Conservation (phyloP, 2,329 filamentous ascomycete genomes). For the Thyridium curvatum region DNA sequence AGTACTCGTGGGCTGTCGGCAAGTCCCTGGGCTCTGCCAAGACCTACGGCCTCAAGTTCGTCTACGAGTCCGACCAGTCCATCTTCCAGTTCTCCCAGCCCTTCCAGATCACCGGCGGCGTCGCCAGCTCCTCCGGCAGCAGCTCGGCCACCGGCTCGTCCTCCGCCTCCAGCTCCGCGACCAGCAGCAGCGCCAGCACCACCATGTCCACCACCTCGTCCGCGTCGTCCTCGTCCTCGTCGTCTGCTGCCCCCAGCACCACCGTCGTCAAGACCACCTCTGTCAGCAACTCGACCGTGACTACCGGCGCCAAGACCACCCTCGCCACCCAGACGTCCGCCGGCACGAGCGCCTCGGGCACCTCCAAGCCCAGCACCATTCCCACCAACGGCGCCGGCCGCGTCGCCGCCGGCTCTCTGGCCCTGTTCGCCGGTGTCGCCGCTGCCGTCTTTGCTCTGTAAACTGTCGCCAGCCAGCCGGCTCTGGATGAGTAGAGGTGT, state of each 20-base stretch:
- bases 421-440: constrained; percentile 31
- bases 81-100: constrained; percentile 59
- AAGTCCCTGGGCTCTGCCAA: constrained; percentile 29
- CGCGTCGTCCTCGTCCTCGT: constrained; percentile 8
- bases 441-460: constrained; percentile 37
- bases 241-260: constrained; percentile 10
- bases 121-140: constrained; percentile 8
- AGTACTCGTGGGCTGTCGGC: constrained; percentile 45
- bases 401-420: constrained; percentile 28
- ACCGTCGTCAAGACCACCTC: constrained; percentile 15
- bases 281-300: constrained; percentile 16
- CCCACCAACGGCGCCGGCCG: constrained; percentile 29
- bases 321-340: constrained; percentile 5
- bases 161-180: constrained; percentile 14
- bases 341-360: constrained; percentile 1
- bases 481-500: constrained; percentile 2
- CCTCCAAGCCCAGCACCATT: constrained; percentile 5
- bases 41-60: constrained; percentile 53
- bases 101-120: constrained; percentile 42
- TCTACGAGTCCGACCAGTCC: constrained; percentile 35
- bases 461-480: constrained; percentile 7
- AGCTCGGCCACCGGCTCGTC: constrained; percentile 13
- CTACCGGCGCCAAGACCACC: constrained; percentile 5
- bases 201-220: constrained; percentile 9
- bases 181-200: constrained; percentile 7